Conservation (phyloP, 805 yeast genomes). For the Suhomyces faveliae region DNA sequence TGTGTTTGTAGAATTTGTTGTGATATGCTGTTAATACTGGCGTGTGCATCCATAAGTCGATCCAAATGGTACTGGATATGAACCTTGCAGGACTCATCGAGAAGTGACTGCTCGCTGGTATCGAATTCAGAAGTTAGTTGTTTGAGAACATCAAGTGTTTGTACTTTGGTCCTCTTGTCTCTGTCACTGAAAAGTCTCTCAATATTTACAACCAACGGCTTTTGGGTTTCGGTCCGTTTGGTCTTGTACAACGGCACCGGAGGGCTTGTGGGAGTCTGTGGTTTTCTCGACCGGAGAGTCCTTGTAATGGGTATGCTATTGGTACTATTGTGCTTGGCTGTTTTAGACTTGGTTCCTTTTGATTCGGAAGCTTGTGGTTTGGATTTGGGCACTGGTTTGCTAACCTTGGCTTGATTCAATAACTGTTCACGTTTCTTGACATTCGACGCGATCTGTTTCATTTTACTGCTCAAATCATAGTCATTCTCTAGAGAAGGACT, state of each 20-base stretch:
- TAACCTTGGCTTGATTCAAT: neutral
- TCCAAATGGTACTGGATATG: slow-evolving; percentile 28
- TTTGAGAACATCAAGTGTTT: slow-evolving; percentile 38
- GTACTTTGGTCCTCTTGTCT: slow-evolving; percentile 26
- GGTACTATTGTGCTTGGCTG: neutral
- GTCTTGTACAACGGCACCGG: slow-evolving; percentile 15
- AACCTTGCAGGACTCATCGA: slow-evolving; percentile 32
- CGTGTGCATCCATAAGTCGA: slow-evolving; percentile 33
- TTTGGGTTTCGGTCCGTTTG: slow-evolving; percentile 22
- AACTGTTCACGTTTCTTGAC: neutral
- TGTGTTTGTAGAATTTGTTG: slow-evolving; percentile 29
- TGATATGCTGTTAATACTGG: slow-evolving; percentile 32
- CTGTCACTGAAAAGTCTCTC: slow-evolving; percentile 25
- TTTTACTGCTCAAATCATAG: neutral
- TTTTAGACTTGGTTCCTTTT: neutral
- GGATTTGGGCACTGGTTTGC: neutral
- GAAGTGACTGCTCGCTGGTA: slow-evolving; percentile 17
- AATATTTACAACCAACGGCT: slow-evolving; percentile 28
- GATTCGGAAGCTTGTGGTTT: neutral
- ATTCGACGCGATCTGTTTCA: neutral
- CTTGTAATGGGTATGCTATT: neutral
- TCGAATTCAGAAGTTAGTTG: slow-evolving; percentile 33
- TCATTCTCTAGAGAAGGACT: neutral
- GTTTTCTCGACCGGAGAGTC: neutral
- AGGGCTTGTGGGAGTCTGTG: slow-evolving; percentile 4